Conservation (phyloP, 2,329 filamentous ascomycete species). For the Sporothrix dimorphospora region DNA sequence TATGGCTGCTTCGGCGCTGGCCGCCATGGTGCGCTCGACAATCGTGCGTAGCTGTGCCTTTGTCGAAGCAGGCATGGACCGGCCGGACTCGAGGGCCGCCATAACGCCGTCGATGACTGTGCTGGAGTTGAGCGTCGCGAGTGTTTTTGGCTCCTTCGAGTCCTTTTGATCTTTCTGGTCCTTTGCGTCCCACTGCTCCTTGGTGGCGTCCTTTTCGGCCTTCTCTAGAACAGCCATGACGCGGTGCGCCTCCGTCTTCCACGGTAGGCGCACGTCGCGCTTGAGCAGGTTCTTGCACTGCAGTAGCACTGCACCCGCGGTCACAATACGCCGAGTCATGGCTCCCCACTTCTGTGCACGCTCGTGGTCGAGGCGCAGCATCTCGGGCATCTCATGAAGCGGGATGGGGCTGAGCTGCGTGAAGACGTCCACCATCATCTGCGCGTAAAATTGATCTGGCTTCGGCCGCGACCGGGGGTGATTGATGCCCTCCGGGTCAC, state of each 20-base stretch:
- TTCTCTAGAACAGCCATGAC: conserved; percentile 68
- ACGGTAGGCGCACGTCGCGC: conserved; percentile 75
- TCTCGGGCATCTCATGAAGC: conserved; percentile 66
- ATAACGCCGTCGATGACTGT: conserved; percentile 63
- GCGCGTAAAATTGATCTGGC: conserved; percentile 71
- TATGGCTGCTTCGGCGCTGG: conserved; percentile 51
- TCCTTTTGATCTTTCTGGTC: conserved; percentile 35
- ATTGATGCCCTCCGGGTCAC: conserved; percentile 70
- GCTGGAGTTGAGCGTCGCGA: not conserved
- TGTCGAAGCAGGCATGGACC: conserved; percentile 67
- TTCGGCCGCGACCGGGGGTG: conserved; percentile 65
- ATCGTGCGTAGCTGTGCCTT: conserved; percentile 62
- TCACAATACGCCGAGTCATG: conserved; percentile 67
- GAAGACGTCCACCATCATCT: conserved; percentile 74
- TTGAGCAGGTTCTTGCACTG: conserved; percentile 84
- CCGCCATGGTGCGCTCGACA: conserved; percentile 59
- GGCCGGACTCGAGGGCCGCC: conserved; percentile 63
- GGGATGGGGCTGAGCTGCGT: conserved; percentile 62
- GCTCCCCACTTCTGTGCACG: conserved; percentile 63
- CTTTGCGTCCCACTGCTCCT: conserved; percentile 37
- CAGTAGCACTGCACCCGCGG: conserved; percentile 72
- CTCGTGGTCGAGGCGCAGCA: conserved; percentile 68
- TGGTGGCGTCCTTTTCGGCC: conserved; percentile 44
- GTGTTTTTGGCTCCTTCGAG: not conserved
- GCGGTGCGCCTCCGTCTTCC: conserved; percentile 74